Conservation (phyloP, 2,329 filamentous ascomycete genomes). For the Cordyceps militaris region DNA sequence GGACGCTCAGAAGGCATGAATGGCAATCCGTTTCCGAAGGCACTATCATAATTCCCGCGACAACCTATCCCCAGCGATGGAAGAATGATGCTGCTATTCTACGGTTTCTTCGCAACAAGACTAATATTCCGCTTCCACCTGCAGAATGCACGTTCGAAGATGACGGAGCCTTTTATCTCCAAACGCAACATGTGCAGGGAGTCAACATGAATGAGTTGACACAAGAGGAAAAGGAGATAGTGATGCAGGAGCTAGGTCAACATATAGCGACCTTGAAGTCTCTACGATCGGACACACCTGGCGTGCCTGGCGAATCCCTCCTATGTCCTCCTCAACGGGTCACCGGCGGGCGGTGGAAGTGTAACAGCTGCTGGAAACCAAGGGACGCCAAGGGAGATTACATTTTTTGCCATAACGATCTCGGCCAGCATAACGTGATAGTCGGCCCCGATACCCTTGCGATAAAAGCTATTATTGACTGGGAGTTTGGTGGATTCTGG, state of each 20-base stretch:
- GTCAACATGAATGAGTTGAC: constrained; percentile 3
- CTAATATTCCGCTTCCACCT: constrained; percentile 13
- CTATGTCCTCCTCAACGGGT: constrained; percentile 14
- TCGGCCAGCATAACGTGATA: constrained; percentile 14
- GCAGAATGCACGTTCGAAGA: constrained; percentile 12
- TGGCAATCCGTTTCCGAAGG: constrained; percentile 7
- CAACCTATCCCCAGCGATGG: constrained; percentile 13
- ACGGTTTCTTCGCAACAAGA: constrained; percentile 9
- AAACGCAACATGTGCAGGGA: constrained; percentile 3
- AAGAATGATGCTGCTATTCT: constrained; percentile 13
- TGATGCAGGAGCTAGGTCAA: no score
- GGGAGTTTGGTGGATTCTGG: constrained; percentile 32
- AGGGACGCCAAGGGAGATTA: no score
- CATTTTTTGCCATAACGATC: constrained; percentile 18
- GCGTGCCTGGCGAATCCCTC: constrained; percentile 13
- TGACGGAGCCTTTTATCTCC: constrained; percentile 13
- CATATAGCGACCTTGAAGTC: no score
- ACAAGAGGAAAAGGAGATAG: no score
- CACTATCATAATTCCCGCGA: constrained; percentile 1
- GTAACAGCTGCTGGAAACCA: constrained; percentile 9
- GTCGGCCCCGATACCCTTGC: constrained; percentile 21
- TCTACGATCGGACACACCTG: no score
- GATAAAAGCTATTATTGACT: constrained; percentile 30
- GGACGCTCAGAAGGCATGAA: constrained; percentile 10
- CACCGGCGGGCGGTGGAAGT: constrained; percentile 9